A percentile compares a stretch with the other conserved stretches of the same genome.
Evolutionary conservation across 192 early-diverging fungal species (phyloP).

Genomic region (Backusella morwellensis): DNA sequence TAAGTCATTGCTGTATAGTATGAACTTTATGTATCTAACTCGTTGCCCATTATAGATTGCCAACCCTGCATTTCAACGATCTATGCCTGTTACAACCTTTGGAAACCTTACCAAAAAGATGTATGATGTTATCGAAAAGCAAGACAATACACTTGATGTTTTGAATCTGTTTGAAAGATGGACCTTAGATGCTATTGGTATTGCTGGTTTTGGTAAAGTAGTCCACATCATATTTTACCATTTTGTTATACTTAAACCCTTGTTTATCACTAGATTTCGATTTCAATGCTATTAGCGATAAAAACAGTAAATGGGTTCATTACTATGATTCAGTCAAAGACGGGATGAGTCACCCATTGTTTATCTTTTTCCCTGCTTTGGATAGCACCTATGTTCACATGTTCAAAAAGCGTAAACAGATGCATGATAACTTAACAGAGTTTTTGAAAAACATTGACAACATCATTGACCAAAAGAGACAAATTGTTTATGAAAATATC

Average conservation of each 20-base stretch:
- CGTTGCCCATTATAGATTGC: not conserved
- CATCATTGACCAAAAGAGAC: constrained; percentile 16
- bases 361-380: constrained; percentile 51
- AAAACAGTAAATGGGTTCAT: constrained; percentile 38
- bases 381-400: constrained; percentile 24
- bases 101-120: not conserved
- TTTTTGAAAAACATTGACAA: constrained; percentile 11
- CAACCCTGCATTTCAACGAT: constrained; percentile 15
- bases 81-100: constrained; percentile 14
- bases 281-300: constrained; percentile 47
- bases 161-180: constrained; percentile 22
- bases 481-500: not conserved
- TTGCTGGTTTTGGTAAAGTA: constrained; percentile 41
- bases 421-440: constrained; percentile 5
- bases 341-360: constrained; percentile 46
- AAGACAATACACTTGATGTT: not conserved
- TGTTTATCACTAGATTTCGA: constrained; percentile 36
- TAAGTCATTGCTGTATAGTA: not conserved
- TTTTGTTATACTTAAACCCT: too few relatives aligned
- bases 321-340: constrained; percentile 47
- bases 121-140: constrained; percentile 5
- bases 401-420: constrained; percentile 6
- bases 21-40: not conserved
- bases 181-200: constrained; percentile 57
- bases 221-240: not conserved